Percentiles rank a stretch among this genome's conserved stretches.
These are phyloP conservation scores for Phallus indusiatus DNA, from an alignment of 768 basidiomycete genomes.

Conservation along the genomic window DNA sequence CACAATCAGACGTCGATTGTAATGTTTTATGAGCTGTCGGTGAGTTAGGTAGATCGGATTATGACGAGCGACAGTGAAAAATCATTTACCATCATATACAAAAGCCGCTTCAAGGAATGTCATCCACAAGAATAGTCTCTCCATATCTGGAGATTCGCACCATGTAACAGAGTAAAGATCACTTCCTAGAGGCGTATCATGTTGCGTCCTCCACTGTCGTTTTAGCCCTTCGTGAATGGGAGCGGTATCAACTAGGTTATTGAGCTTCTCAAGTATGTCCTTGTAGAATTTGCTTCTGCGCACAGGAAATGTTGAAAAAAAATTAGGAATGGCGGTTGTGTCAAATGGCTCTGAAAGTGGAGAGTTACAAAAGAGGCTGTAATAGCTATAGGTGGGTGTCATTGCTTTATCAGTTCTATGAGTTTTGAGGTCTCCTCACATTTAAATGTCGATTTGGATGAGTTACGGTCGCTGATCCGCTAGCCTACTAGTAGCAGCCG, in stretches of 20 bases:
- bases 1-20: too few species aligned
- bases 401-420: too few species aligned
- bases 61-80: too few species aligned
- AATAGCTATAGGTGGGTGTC: too few species aligned
- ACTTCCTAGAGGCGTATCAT: neutral
- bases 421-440: too few species aligned
- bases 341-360: neutral
- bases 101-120: neutral
- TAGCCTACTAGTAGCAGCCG: too few species aligned
- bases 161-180: neutral
- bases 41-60: too few species aligned
- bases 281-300: neutral
- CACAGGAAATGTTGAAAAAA: neutral
- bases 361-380: too few species aligned
- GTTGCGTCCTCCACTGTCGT: neutral
- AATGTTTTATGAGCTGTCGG: too few species aligned
- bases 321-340: neutral
- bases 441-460: too few species aligned
- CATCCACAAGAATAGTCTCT: neutral
- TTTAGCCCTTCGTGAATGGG: neutral
- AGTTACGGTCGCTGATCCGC: too few species aligned
- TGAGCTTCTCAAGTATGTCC: neutral
- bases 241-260: neutral
- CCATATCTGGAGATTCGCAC: neutral
- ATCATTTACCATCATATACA: neutral